Conservation (phyloP, 2,329 filamentous ascomycete species). For the Septoria petroselini region DNA sequence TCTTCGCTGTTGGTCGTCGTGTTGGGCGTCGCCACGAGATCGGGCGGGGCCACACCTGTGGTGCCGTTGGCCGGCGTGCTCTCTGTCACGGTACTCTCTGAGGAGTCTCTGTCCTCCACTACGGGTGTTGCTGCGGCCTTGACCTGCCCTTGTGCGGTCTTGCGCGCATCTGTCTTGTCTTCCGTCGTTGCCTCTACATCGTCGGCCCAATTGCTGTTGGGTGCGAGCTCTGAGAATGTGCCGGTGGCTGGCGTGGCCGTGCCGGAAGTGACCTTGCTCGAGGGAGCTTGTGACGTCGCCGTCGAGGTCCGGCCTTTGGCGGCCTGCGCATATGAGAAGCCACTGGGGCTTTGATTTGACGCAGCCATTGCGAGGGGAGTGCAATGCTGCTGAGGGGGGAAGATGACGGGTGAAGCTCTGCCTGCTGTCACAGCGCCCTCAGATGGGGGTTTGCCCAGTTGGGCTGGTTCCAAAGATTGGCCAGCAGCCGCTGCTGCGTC, state of each 20-base stretch:
- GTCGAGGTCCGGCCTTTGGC: slow-evolving; percentile 70
- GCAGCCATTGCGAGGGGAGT: slow-evolving; percentile 30
- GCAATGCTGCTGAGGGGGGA: slow-evolving; percentile 15
- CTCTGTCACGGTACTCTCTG: slow-evolving; percentile 34
- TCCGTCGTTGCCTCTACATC: slow-evolving; percentile 46
- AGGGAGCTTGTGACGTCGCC: slow-evolving; percentile 44
- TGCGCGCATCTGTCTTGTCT: slow-evolving; percentile 40
- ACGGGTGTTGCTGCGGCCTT: slow-evolving; percentile 29
- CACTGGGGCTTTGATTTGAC: slow-evolving; percentile 32
- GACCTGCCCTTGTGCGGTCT: slow-evolving; percentile 26
- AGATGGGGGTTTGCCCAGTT: slow-evolving; percentile 25
- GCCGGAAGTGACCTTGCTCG: slow-evolving; percentile 47
- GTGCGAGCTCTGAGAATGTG: slow-evolving; percentile 36
- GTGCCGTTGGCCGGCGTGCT: slow-evolving; percentile 29
- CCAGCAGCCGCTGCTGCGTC: slow-evolving; percentile 27
- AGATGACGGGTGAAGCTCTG: slow-evolving; percentile 7
- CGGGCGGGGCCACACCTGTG: slow-evolving; percentile 50
- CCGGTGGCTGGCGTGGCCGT: slow-evolving; percentile 44
- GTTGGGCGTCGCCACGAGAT: slow-evolving; percentile 55
- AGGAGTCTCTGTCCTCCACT: slow-evolving; percentile 32
- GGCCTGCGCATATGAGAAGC: slow-evolving; percentile 92
- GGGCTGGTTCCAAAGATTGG: slow-evolving; percentile 27
- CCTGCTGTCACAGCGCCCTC: slow-evolving; percentile 25
- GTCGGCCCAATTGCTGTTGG: slow-evolving; percentile 46
- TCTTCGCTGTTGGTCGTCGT: slow-evolving; percentile 61